A percentile compares a stretch with the other conserved stretches of the same genome.
Conservation (phyloP, 2,329 filamentous ascomycete genomes). For the Taxawa tesnikishii region DNA sequence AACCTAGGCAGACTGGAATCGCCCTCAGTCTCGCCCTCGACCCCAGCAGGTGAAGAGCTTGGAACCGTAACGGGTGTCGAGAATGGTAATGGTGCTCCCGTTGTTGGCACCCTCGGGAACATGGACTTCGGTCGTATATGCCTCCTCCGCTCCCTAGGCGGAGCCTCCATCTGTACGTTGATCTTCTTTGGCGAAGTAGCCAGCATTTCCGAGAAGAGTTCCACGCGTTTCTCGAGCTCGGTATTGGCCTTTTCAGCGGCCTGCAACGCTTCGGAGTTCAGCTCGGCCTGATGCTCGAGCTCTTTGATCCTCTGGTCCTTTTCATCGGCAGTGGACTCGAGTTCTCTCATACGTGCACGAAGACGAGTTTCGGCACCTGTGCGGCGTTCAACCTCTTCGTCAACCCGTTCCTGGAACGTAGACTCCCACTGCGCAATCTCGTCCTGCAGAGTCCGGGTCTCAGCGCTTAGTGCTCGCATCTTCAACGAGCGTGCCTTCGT, state of each 20-base stretch:
- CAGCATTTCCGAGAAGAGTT: conserved; percentile 24
- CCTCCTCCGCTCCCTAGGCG: conserved; percentile 12
- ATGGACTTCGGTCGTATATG: conserved; percentile 20
- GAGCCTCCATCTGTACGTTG: conserved; percentile 16
- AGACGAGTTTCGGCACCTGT: conserved; percentile 16
- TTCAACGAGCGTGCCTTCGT: conserved; percentile 23
- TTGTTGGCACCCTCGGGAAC: conserved; percentile 21
- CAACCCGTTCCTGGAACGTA: conserved; percentile 22
- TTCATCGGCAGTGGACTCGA: conserved; percentile 19
- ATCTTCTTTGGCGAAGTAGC: conserved; percentile 23
- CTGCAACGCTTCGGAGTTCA: conserved; percentile 17
- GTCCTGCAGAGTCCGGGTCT: conserved; percentile 20
- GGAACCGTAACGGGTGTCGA: background rate
- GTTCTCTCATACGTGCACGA: conserved; percentile 13
- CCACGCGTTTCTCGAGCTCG: conserved; percentile 24
- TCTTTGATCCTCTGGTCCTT: conserved; percentile 18
- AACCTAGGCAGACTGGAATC: background rate
- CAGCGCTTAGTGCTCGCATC: conserved; percentile 22
- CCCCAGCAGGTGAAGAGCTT: background rate
- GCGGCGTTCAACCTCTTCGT: conserved; percentile 18
- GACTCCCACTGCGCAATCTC: conserved; percentile 24
- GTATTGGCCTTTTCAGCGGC: conserved; percentile 22
- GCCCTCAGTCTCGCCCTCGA: background rate
- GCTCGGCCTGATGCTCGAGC: conserved; percentile 19
- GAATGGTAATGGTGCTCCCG: conserved; percentile 12